Conservation (phyloP, 1,284 basidiomycete genomes). For the Xerocomus minutiporus region DNA sequence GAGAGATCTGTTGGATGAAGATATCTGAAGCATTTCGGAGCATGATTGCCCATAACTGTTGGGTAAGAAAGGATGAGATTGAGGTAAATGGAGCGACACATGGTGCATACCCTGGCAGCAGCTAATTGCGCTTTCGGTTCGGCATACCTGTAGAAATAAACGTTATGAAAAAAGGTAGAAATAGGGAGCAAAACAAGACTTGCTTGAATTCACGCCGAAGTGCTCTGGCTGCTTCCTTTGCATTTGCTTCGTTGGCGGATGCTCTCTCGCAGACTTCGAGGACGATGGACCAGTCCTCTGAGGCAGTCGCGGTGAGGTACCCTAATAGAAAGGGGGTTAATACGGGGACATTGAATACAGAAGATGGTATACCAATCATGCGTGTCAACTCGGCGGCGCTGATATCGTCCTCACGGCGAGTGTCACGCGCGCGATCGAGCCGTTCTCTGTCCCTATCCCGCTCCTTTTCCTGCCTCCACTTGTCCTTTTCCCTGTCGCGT, state of each 20-base stretch:
- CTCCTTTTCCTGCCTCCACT: conserved; percentile 27
- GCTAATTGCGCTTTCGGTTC: conserved; percentile 67
- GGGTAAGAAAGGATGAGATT: conserved; percentile 6
- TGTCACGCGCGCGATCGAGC: conserved; percentile 23
- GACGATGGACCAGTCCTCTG: conserved; percentile 74
- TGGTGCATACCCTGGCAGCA: conserved; percentile 55
- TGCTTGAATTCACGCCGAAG: conserved; percentile 75
- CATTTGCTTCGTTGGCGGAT: conserved; percentile 57
- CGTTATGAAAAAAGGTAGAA: neutral
- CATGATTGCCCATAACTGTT: conserved; percentile 80
- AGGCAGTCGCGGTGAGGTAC: conserved; percentile 66
- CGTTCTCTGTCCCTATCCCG: conserved; percentile 29
- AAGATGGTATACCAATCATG: conserved; percentile 54
- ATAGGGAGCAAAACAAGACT: conserved; percentile 19
- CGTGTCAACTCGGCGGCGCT: conserved; percentile 52
- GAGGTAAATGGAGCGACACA: neutral
- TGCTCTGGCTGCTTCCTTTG: conserved; percentile 71
- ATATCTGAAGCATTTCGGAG: conserved; percentile 62
- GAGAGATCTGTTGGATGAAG: conserved; percentile 63
- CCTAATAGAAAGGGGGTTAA: conserved; percentile 38
- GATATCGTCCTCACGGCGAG: conserved; percentile 40
- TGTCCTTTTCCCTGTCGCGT: conserved; percentile 35
- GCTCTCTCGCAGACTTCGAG: conserved; percentile 75
- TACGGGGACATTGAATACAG: neutral
- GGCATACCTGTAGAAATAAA: conserved; percentile 49